These are phyloP conservation scores for Oryza punctata DNA, from an alignment of 176 grass and related monocot genomes.

Conservation along the genomic window DNA sequence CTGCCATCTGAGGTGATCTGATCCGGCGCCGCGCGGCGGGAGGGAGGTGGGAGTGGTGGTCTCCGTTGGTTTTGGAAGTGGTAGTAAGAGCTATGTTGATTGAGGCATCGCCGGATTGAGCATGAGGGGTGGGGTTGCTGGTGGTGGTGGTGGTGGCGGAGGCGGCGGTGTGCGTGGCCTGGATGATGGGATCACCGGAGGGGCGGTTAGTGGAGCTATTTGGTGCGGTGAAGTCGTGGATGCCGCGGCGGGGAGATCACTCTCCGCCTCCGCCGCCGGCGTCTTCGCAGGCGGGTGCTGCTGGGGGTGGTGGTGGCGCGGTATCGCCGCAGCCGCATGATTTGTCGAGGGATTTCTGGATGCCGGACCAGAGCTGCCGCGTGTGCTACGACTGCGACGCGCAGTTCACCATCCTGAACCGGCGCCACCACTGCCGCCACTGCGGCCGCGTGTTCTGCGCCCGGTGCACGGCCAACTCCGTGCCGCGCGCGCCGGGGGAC, in stretches of 20 bases:
- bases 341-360: conserved; percentile 85
- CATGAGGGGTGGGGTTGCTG: conserved; percentile 44
- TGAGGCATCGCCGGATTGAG: conserved; percentile 45
- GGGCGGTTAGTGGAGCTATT: conserved; percentile 71
- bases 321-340: conserved; percentile 40
- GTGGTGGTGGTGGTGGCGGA: conserved; percentile 35
- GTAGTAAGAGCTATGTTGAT: conserved; percentile 34
- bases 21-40: conserved; percentile 24
- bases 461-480: conserved; percentile 76
- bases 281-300: background rate
- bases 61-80: background rate
- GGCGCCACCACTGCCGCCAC: conserved; percentile 89
- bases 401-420: conserved; percentile 89
- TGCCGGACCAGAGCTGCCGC: conserved; percentile 95
- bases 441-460: conserved; percentile 97
- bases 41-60: background rate
- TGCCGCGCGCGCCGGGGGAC: conserved; percentile 53
- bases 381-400: conserved; percentile 96
- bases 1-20: conserved; percentile 25
- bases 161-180: conserved; percentile 49
- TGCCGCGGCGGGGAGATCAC: conserved; percentile 66
- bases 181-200: conserved; percentile 69
- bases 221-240: conserved; percentile 75
- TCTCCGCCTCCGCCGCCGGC: conserved; percentile 26
- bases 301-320: background rate